Conservation (phyloP, 2,329 filamentous ascomycete genomes). For the Colletotrichum somersetense region DNA sequence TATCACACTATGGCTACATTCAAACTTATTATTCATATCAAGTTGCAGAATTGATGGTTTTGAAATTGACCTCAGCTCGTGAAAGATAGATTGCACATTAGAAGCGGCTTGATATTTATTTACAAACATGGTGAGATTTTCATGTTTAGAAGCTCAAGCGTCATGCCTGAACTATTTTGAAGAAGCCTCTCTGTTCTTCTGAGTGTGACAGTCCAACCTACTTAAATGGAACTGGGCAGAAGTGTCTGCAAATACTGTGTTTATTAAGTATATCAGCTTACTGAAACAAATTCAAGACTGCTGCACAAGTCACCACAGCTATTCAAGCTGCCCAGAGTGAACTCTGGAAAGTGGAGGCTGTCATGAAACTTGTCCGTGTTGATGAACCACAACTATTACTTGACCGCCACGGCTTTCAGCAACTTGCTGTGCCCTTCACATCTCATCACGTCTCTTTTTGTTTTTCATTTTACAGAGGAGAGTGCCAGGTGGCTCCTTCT, state of each 20-base stretch:
- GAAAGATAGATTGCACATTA: not conserved
- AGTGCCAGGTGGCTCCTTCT: not conserved
- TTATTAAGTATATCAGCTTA: too few species aligned
- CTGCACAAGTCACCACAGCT: not conserved
- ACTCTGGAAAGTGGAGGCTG: not conserved
- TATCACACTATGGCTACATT: not conserved
- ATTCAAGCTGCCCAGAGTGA: not conserved
- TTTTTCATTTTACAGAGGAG: not conserved
- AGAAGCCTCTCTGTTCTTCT: not conserved
- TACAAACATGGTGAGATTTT: not conserved
- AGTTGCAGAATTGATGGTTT: not conserved
- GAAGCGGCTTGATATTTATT: not conserved
- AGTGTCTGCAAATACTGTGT: too few species aligned
- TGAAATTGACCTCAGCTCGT: not conserved
- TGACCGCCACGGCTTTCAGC: not conserved
- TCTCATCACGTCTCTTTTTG: too few species aligned
- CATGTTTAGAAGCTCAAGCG: too few species aligned
- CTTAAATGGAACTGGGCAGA: not conserved
- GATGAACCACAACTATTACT: not conserved
- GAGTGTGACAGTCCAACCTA: not conserved
- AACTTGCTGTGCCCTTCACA: not conserved
- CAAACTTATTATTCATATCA: not conserved
- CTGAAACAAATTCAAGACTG: fast-evolving
- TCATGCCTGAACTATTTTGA: not conserved
- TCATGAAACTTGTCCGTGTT: not conserved